Base-by-base conservation (phyloP, 768 basidiomycete species). In the Polyporus arcularius region DNA sequence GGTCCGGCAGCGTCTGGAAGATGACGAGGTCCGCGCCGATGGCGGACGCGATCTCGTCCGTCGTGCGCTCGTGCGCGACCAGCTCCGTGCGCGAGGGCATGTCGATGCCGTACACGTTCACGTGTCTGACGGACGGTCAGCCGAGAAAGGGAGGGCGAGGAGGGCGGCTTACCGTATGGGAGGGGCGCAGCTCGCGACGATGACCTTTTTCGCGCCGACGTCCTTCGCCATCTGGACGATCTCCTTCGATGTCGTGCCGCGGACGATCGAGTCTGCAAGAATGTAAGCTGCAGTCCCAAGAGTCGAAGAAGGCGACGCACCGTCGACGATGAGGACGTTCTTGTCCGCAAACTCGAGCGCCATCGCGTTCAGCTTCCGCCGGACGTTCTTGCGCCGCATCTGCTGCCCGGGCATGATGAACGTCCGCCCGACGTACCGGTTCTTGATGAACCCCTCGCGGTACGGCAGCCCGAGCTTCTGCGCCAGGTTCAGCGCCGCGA, bases 351-450 rank as follows among this genome's bases (percentile, higher is more conserved):
- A 99, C 75, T 99, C 97, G 55, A 98, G 81, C 4, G 97, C 95
- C 96, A 98, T 99, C 0, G 97, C 96, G 71, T 98, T 99, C 60
- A 98, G 78, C 74, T 99, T 99, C 66, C 89, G 82, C 55, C 97
- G 81, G 11, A 98, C 96, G 71, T 96, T 98, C 81, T 96, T 97
- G 67, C 82, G 86, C 74, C 95, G 85, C 87, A 94, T 90, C 73
- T 93, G 90, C 72, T 99, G 97, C 26, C 96, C 97, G 8, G 97
- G 96, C 97, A 99, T 99, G 76, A 99, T 98, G 73, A 99, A 99
- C 0, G 97, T 99, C 65, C 97, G 80, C 3, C 96, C 97, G 35
- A 98, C 94, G 75, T 99, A 99, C 38, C 97, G 87, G 74, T 99
- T 99, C 80, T 99, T 99, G 67, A 98, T 86, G 73, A 99, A 98